A percentile compares a stretch with the other conserved stretches of the same genome.
Conservation (phyloP, 129 eudicot genomes). For the Kitagawia praeruptora region DNA sequence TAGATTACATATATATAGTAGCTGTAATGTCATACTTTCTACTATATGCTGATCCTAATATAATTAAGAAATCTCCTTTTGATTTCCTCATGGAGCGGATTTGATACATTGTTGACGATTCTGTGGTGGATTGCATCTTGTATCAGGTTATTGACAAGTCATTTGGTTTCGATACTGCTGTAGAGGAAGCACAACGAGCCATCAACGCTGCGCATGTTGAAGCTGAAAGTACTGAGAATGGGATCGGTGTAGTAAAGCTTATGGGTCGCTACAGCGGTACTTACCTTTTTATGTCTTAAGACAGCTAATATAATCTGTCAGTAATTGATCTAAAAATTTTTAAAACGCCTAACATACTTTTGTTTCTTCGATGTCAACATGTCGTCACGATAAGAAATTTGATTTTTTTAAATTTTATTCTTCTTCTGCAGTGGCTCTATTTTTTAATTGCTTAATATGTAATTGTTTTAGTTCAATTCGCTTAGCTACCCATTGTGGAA, state of each 20-base stretch:
- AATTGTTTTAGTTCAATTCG: background rate
- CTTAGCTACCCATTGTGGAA: background rate
- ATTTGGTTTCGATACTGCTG: conserved; percentile 96
- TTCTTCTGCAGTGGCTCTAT: background rate
- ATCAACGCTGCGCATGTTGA: conserved; percentile 97
- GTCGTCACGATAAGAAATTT: background rate
- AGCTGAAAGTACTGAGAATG: conserved; percentile 89
- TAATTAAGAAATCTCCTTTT: background rate
- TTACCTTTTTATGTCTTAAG: background rate
- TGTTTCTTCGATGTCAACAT: background rate
- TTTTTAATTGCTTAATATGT: background rate
- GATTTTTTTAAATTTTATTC: background rate
- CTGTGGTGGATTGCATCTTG: conserved; percentile 16
- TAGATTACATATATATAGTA: background rate
- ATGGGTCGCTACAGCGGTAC: conserved; percentile 98
- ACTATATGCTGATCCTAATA: background rate
- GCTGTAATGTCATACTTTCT: background rate
- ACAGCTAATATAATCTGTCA: background rate
- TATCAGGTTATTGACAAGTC: conserved; percentile 84
- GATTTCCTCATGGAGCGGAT: background rate
- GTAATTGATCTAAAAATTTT: background rate
- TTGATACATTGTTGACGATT: conserved; percentile 2
- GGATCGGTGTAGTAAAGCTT: conserved; percentile 84
- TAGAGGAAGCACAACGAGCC: conserved; percentile 98
- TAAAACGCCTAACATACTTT: background rate